Evolutionary conservation across 352 stramenopile genomes (phyloP).

Genomic region (Phytopythium mirpurense): DNA sequence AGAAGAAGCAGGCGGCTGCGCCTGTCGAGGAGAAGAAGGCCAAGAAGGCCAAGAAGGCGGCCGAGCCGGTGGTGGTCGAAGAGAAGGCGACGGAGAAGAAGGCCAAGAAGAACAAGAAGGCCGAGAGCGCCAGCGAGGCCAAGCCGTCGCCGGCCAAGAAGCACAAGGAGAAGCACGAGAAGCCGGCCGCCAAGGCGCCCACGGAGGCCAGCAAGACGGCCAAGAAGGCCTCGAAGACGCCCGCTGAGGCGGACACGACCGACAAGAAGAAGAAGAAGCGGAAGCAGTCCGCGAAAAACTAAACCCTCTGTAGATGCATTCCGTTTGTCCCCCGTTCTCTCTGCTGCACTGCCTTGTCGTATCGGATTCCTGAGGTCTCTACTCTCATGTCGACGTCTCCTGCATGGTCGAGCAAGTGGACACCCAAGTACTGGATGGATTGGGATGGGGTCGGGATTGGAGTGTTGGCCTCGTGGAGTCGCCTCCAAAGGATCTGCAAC

Average conservation of each 20-base stretch:
- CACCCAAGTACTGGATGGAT: too few species aligned
- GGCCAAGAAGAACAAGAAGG: conserved; percentile 15
- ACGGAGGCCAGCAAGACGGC: conserved; percentile 14
- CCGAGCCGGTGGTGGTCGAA: conserved; percentile 5
- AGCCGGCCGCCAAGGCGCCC: conserved; percentile 4
- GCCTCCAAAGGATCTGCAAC: too few species aligned
- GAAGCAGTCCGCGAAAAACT: conserved; percentile 8
- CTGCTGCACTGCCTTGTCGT: too few species aligned
- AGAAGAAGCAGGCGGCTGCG: conserved; percentile 10
- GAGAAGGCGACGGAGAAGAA: conserved; percentile 11
- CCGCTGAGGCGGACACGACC: background rate
- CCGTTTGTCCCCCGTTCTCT: background rate
- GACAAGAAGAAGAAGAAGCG: conserved; percentile 10
- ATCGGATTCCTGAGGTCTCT: too few species aligned
- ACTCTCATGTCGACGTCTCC: too few species aligned
- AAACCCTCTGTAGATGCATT: conserved; percentile 2
- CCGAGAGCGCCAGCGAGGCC: conserved; percentile 2
- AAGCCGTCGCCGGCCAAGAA: conserved; percentile 10
- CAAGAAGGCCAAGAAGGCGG: conserved; percentile 29
- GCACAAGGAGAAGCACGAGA: conserved; percentile 1
- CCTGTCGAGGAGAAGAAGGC: background rate
- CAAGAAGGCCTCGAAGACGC: conserved; percentile 18
- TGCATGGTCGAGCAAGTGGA: too few species aligned
- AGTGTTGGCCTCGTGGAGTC: too few species aligned
- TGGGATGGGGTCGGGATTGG: too few species aligned